phyloP scores from a whole-genome alignment of 1,284 basidiomycete genomes.

The Gomphus bonarii region DNA sequence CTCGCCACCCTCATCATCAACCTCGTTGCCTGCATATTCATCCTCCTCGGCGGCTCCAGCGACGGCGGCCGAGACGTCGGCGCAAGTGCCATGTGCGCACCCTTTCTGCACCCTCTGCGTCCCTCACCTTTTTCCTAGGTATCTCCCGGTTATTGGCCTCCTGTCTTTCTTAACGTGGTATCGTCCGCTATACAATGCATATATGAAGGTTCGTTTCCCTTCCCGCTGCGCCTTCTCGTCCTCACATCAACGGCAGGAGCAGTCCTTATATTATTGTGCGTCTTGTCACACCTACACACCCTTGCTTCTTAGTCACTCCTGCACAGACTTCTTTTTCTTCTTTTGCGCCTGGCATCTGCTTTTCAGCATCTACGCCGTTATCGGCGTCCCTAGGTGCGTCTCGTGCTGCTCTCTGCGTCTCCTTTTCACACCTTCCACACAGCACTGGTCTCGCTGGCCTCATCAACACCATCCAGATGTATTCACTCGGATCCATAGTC shows the following conservation, averaged over 20 bases:
- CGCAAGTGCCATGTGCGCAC: constrained; percentile 63
- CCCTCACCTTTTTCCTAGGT: constrained; percentile 36
- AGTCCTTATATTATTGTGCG: constrained; percentile 78
- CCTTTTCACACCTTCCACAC: constrained; percentile 16
- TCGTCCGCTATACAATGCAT: constrained; percentile 93
- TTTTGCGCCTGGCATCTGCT: constrained; percentile 90
- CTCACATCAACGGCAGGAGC: constrained; percentile 42
- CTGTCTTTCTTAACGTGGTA: constrained; percentile 90
- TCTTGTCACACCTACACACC: constrained; percentile 5
- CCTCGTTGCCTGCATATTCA: constrained; percentile 82
- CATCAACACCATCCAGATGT: constrained; percentile 82
- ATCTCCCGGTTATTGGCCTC: constrained; percentile 72
- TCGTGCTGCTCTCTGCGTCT: constrained; percentile 35
- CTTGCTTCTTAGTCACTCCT: constrained; percentile 16
- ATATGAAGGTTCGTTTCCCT: constrained; percentile 70
- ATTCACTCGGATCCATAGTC: constrained; percentile 37
- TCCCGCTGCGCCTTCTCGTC: constrained; percentile 10
- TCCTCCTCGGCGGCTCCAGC: constrained; percentile 66
- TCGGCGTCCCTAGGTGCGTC: constrained; percentile 38
- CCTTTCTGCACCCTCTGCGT: constrained; percentile 13
- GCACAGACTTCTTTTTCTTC: constrained; percentile 85
- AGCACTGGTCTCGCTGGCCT: constrained; percentile 94
- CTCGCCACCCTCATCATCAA: constrained; percentile 76
- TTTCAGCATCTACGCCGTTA: constrained; percentile 68
- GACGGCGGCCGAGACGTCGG: constrained; percentile 78